Conservation (phyloP, 1,284 basidiomycete genomes). For the Uromyces viciae-fabae region DNA sequence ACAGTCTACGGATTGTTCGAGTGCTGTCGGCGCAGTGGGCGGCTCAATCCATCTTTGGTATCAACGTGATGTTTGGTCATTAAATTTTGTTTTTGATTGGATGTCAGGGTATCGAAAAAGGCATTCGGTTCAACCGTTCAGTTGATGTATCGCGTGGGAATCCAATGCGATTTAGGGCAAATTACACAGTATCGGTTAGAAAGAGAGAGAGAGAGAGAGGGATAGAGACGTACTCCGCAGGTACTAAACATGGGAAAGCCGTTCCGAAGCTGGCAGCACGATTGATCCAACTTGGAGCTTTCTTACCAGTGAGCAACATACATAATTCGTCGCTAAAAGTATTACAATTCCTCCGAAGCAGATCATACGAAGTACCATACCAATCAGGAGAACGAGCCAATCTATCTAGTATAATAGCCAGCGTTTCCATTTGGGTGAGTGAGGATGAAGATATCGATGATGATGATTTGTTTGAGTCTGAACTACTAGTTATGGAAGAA, state of each 20-base stretch:
- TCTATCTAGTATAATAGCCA: constrained; percentile 6
- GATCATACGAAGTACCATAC: constrained; percentile 37
- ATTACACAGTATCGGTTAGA: neutral
- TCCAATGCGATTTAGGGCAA: neutral
- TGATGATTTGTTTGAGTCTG: neutral
- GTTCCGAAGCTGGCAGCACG: constrained; percentile 23
- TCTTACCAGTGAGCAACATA: constrained; percentile 13
- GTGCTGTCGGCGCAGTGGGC: neutral
- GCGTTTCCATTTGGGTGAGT: constrained; percentile 22
- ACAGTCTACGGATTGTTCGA: neutral
- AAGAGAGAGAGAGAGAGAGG: neutral
- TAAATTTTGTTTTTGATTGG: neutral
- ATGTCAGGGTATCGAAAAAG: neutral
- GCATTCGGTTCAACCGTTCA: neutral
- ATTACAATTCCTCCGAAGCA: constrained; percentile 28
- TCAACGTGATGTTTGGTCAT: no score
- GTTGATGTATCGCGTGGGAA: neutral
- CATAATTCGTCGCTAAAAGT: constrained; percentile 26
- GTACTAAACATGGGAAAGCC: constrained; percentile 27
- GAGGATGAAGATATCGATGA: neutral
- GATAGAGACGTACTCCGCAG: constrained; percentile 2
- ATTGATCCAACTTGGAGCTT: constrained; percentile 33
- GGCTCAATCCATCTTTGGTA: constrained; percentile 19
- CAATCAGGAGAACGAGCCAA: constrained; percentile 30
- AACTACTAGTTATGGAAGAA: neutral